Evolutionary conservation across 1,284 basidiomycete species (phyloP).

Genomic region (Fomitopsis schrenkii): DNA sequence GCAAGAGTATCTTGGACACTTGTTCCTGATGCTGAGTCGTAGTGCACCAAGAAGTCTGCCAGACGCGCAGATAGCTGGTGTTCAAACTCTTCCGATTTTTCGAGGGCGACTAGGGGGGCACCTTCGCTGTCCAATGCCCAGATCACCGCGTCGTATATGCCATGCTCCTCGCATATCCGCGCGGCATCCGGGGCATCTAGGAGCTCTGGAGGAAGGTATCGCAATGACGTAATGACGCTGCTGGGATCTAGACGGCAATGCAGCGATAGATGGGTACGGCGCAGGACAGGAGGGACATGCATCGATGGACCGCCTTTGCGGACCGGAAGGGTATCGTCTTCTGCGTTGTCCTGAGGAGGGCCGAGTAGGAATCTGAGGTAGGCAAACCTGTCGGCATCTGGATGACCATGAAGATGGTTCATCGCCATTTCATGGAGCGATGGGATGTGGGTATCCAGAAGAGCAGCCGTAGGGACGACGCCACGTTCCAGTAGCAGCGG

Average conservation of each 20-base stretch:
- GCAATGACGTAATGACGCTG: conserved; percentile 65
- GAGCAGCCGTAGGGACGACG: conserved; percentile 61
- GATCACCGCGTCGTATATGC: conserved; percentile 74
- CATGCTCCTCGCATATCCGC: conserved; percentile 61
- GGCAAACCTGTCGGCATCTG: conserved; percentile 58
- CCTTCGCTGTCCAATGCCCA: conserved; percentile 78
- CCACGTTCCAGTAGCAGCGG: conserved; percentile 62
- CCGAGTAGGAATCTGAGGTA: conserved; percentile 81
- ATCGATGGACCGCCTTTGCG: conserved; percentile 29
- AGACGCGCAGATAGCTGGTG: conserved; percentile 51
- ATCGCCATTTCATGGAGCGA: conserved; percentile 58
- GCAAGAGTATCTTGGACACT: conserved; percentile 31
- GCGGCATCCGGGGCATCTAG: conserved; percentile 62
- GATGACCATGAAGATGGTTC: conserved; percentile 37
- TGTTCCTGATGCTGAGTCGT: conserved; percentile 21
- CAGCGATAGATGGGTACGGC: conserved; percentile 67
- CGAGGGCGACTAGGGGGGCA: conserved; percentile 61
- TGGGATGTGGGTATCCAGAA: conserved; percentile 74
- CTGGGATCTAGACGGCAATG: conserved; percentile 70
- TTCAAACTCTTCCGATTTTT: conserved; percentile 61
- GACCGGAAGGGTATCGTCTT: conserved; percentile 23
- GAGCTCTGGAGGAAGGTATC: conserved; percentile 48
- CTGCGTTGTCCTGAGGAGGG: conserved; percentile 44
- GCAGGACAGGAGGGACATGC: conserved; percentile 46
- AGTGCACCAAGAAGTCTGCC: conserved; percentile 35